Evolutionary conservation across 192 early-diverging fungal species (phyloP).

Genomic region (Backusella psychrophila): DNA sequence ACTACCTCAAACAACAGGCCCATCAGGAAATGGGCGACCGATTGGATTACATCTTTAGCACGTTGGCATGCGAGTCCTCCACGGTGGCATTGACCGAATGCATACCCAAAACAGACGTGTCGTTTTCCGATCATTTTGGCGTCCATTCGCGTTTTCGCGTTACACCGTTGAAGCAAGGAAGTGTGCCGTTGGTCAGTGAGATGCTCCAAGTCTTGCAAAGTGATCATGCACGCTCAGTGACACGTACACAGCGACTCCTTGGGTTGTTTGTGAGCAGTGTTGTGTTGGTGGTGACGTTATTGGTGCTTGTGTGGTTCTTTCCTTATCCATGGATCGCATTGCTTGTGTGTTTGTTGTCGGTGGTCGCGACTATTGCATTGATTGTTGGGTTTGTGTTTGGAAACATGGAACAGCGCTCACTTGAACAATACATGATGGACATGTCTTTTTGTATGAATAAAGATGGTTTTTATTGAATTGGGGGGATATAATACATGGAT

Average conservation of each 20-base stretch:
- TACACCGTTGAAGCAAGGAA: background rate
- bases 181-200: background rate
- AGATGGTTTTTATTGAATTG: background rate
- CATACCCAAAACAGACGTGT: constrained; percentile 25
- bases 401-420: constrained; percentile 9
- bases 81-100: constrained; percentile 27
- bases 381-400: constrained; percentile 36
- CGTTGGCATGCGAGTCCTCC: constrained; percentile 33
- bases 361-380: background rate
- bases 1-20: constrained; percentile 34
- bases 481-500: background rate
- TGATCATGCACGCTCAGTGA: background rate
- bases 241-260: constrained; percentile 8
- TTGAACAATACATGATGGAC: constrained; percentile 19
- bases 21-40: constrained; percentile 40
- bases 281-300: background rate
- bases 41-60: constrained; percentile 54
- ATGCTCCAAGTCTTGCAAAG: background rate
- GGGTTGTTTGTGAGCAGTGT: background rate
- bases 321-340: background rate
- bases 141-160: constrained; percentile 42
- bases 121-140: constrained; percentile 53
- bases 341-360: background rate
- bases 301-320: background rate
- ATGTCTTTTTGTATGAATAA: background rate